phyloP scores from a whole-genome alignment of 2,329 filamentous ascomycete species.

The Fusarium miscanthi region DNA sequence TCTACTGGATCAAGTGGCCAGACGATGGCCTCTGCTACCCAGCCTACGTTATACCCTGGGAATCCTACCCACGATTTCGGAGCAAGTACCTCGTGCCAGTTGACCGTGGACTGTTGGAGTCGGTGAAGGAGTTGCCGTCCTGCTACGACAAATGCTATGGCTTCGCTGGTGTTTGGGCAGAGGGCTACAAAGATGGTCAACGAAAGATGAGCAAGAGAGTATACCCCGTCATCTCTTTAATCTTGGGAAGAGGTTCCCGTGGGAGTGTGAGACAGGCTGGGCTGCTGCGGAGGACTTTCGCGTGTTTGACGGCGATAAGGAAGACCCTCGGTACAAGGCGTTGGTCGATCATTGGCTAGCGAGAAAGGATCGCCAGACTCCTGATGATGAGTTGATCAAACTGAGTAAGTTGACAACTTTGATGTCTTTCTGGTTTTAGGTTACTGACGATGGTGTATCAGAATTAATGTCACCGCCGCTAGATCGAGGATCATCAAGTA shows the following conservation, averaged over 20 bases:
- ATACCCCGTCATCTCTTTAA: neutral
- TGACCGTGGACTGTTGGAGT: neutral
- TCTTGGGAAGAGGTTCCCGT: neutral
- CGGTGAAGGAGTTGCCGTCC: neutral
- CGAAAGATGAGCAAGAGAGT: neutral
- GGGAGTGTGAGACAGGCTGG: neutral
- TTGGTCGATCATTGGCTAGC: neutral
- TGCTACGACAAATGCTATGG: neutral
- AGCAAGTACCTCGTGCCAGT: neutral
- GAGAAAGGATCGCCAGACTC: neutral
- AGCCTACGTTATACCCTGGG: neutral
- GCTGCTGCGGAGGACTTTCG: neutral
- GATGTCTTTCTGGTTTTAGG: accelerated
- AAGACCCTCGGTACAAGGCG: neutral
- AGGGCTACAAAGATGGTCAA: neutral
- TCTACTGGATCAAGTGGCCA: neutral
- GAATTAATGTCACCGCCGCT: neutral
- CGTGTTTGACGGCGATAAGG: neutral
- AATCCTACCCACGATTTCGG: neutral
- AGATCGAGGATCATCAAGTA: too few relatives aligned
- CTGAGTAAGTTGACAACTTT: neutral
- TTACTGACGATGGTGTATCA: neutral
- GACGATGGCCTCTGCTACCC: neutral
- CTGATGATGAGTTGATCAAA: neutral
- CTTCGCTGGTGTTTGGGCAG: neutral